These are phyloP conservation scores for Umbelopsis isabellina DNA, from an alignment of 192 early-diverging fungal genomes.

Conservation along the genomic window DNA sequence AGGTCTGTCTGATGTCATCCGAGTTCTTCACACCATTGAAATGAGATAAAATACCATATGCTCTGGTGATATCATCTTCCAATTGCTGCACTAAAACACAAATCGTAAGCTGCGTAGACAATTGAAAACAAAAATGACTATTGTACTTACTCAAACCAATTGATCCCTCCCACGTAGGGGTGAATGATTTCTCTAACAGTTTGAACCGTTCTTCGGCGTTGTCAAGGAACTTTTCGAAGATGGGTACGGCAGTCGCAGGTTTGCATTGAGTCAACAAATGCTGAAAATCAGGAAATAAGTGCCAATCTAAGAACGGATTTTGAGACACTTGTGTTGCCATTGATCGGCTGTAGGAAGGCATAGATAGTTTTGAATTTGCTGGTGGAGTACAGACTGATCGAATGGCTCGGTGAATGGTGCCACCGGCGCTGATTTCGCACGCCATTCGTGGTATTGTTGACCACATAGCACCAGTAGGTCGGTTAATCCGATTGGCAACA, in stretches of 20 bases:
- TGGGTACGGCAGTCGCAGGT: conserved; percentile 48
- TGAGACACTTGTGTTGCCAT: conserved; percentile 10
- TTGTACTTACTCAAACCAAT: conserved; percentile 49
- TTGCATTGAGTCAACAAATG: conserved; percentile 31
- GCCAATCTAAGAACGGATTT: conserved; percentile 49
- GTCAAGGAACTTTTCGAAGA: conserved; percentile 43
- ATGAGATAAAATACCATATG: conserved; percentile 53
- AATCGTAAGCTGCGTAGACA: not conserved
- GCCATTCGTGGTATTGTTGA: not conserved
- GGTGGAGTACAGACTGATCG: not conserved
- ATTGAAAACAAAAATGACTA: not conserved
- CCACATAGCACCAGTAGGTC: not conserved
- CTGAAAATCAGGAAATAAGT: conserved; percentile 55
- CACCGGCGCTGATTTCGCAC: not conserved
- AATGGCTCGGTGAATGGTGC: not conserved
- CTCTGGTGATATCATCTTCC: conserved; percentile 51
- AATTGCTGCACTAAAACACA: conserved; percentile 46
- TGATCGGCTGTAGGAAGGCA: not conserved
- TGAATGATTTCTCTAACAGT: conserved; percentile 45
- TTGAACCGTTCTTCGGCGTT: conserved; percentile 46
- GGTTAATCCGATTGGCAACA: not conserved
- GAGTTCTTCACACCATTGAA: conserved; percentile 59
- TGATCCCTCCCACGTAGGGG: conserved; percentile 58
- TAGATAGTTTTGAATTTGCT: not conserved
- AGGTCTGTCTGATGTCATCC: conserved; percentile 49